Percentiles rank a stretch among this genome's conserved stretches.
Conservation (phyloP, 495 filamentous ascomycete species). For the Lichina pygmaea region DNA sequence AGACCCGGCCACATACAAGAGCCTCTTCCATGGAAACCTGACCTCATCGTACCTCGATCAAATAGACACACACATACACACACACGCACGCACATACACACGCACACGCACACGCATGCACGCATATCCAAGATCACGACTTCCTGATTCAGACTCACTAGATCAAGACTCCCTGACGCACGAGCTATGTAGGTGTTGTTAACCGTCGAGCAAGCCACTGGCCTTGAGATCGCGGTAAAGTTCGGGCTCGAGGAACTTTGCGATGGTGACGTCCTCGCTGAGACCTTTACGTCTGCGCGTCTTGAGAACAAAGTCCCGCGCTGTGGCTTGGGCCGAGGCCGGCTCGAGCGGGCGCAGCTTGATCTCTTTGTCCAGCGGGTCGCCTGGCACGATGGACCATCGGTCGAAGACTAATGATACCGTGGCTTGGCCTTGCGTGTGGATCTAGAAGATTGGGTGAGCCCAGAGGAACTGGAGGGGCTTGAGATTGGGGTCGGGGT, state of each 20-base stretch:
- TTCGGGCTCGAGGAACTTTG: constrained; percentile 87
- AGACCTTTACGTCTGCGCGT: constrained; percentile 79
- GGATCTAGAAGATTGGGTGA: constrained; percentile 22
- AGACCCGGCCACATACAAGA: too few relatives aligned
- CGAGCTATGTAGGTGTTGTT: neutral
- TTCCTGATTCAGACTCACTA: too few relatives aligned
- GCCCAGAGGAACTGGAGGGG: neutral
- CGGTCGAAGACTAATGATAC: constrained; percentile 84
- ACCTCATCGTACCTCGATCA: too few relatives aligned
- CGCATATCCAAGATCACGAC: too few relatives aligned
- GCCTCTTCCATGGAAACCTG: too few relatives aligned
- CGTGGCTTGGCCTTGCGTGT: constrained; percentile 78
- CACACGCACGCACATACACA: too few relatives aligned
- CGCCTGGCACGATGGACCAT: constrained; percentile 85
- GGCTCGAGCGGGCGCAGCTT: constrained; percentile 65
- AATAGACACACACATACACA: too few relatives aligned
- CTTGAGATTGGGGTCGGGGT: neutral
- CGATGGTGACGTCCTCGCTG: constrained; percentile 83
- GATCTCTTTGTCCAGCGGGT: constrained; percentile 71
- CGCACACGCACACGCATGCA: too few relatives aligned
- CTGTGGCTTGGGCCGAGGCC: constrained; percentile 61
- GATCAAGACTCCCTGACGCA: too few relatives aligned
- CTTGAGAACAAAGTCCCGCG: constrained; percentile 88
- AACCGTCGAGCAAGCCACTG: constrained; percentile 61
- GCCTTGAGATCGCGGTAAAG: constrained; percentile 71